Evolutionary conservation across 2,329 filamentous ascomycete genomes (phyloP), one percentile per base, ranked within the genome.

Genomic region (Didymella keratinophila): DNA sequence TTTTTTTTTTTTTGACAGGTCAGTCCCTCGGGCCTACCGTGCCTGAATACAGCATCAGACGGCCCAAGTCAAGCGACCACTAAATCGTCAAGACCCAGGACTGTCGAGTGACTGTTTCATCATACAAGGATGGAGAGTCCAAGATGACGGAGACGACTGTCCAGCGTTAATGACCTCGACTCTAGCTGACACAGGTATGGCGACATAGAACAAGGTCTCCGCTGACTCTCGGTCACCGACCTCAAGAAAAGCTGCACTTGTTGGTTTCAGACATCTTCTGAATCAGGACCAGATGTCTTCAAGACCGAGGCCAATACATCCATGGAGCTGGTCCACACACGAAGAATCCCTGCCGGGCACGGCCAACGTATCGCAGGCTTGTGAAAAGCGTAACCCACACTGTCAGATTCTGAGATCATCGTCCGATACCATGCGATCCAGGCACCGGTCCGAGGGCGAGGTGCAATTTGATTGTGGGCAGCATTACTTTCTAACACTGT

Each of bases 161-260:
- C n/a, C 37, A 45, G 11, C 23, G 8, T 42, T 25, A 20, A 9
- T 9, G 18, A 20, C 18, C 25, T 30, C 20, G 20, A 4, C 18
- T 34, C 11, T 25, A 28, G 8, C 27, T 18, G 16, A 16, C 3
- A n/a, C n/a, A 36, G 20, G 11, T 14, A 18, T 44, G 18, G 41
- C 39, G 4, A 21, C 36, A 18, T 18, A 16, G 9, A 25, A 21
- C 11, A 34, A 21, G 37, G 41, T 43, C 16, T 32, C 5, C 25
- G 20, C 5, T 36, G 27, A 16, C 18, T 43, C 9, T 54, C 56
- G 56, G 56, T 54, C 41, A 39, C 56, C 56, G 56, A 58, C 20
- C 32, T 27, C 52, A 30, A 20, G 41, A 9, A 37, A 34, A 27
- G 45, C 34, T 25, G 11, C 23, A 16, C 8, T 41, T 11, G 32